Conservation (phyloP, 2,329 filamentous ascomycete genomes). For the Botrytis fabae region DNA sequence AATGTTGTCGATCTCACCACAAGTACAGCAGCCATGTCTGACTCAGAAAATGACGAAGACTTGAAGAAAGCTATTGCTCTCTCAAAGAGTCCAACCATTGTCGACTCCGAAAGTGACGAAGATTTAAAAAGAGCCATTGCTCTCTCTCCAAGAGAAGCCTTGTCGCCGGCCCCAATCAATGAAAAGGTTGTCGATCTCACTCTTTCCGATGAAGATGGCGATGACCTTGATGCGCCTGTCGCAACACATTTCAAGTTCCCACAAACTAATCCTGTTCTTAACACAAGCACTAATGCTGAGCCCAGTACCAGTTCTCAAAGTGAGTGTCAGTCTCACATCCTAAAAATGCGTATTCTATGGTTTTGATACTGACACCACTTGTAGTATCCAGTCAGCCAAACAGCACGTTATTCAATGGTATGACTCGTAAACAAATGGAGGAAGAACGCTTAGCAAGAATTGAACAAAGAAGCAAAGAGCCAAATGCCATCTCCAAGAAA, state of each 20-base stretch:
- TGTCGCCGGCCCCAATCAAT: background rate
- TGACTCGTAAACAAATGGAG: conserved; percentile 80
- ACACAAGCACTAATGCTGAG: background rate
- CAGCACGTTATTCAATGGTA: background rate
- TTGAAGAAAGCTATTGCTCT: conserved; percentile 60
- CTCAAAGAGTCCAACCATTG: conserved; percentile 40
- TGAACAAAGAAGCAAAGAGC: conserved; percentile 51
- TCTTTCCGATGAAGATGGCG: conserved; percentile 40
- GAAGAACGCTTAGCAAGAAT: conserved; percentile 71
- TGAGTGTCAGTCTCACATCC: background rate
- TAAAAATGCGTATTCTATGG: background rate
- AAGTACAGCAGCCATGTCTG: conserved; percentile 32
- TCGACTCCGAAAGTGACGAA: conserved; percentile 45
- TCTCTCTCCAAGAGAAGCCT: conserved; percentile 48
- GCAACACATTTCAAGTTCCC: conserved; percentile 12
- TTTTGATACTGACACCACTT: background rate
- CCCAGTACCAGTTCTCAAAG: background rate
- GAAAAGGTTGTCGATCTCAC: conserved; percentile 37
- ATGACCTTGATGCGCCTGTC: conserved; percentile 39
- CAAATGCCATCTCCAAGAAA: conserved; percentile 29
- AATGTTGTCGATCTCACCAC: background rate
- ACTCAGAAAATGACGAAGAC: conserved; percentile 49
- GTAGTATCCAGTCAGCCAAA: conserved; percentile 6
- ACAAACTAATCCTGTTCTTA: background rate
- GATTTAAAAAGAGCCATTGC: conserved; percentile 61